Conservation (phyloP, 192 early-diverging fungal species). For the Mortierella hygrophila region DNA sequence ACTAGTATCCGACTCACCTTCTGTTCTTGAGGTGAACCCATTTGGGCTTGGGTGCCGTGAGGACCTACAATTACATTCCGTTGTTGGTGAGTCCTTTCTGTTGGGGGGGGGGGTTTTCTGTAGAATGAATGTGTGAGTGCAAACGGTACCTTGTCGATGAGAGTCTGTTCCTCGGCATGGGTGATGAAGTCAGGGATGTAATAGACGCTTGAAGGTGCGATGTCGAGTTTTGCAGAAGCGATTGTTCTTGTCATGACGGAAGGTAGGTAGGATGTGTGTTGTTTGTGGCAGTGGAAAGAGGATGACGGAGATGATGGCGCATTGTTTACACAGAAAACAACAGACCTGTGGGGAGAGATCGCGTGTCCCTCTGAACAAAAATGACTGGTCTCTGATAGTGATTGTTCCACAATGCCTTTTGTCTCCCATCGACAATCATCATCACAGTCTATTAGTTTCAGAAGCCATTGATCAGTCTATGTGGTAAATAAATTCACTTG, state of each 20-base stretch:
- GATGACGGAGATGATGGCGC: background rate
- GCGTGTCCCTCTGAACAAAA: background rate
- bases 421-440: background rate
- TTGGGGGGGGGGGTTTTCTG: no score
- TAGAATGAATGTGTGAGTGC: background rate
- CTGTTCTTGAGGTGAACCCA: conserved; percentile 65
- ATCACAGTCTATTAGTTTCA: background rate
- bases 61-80: conserved; percentile 34
- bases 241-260: conserved; percentile 23
- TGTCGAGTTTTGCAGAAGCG: background rate
- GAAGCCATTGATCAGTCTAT: background rate
- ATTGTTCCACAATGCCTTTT: background rate
- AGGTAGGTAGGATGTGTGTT: background rate
- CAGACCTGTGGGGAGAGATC: background rate
- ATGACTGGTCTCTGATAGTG: background rate
- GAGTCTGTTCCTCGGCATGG: conserved; percentile 36
- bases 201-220: conserved; percentile 47
- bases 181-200: conserved; percentile 61
- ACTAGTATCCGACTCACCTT: conserved; percentile 31
- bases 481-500: background rate
- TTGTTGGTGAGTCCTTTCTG: no score
- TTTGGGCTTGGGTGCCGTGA: conserved; percentile 60
- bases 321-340: background rate
- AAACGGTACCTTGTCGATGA: conserved; percentile 48
- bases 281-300: background rate